Percentiles rank a stretch among this genome's conserved stretches.
phyloP scores from a whole-genome alignment of 176 grass and related monocot species.

The Carex scoparia region DNA sequence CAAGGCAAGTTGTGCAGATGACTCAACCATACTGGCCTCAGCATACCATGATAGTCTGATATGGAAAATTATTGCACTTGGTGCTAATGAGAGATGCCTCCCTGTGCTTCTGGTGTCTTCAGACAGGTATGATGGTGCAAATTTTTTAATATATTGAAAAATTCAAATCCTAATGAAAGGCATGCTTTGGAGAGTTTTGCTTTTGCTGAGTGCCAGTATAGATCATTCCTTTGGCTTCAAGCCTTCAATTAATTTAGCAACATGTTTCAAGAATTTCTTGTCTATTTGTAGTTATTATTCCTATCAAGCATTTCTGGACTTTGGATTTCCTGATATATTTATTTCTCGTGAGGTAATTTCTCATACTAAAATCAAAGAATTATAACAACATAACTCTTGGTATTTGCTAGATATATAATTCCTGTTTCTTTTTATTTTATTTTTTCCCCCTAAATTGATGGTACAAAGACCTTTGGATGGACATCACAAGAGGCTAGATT shows the following conservation, averaged over 20 bases:
- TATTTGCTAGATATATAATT: conserved; percentile 11
- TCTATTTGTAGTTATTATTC: conserved; percentile 77
- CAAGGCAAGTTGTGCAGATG: conserved; percentile 51
- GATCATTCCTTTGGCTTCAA: not conserved
- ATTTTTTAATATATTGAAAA: not conserved
- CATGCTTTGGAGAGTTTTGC: not conserved
- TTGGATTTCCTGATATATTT: conserved; percentile 92
- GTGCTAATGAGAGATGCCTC: conserved; percentile 76
- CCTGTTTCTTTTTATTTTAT: not conserved
- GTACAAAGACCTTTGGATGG: conserved; percentile 81
- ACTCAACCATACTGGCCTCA: conserved; percentile 52
- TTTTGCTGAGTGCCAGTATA: not conserved
- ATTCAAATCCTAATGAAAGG: not conserved
- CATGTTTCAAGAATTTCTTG: not conserved
- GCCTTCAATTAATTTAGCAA: not conserved
- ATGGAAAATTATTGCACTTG: conserved; percentile 77
- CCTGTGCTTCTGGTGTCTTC: conserved; percentile 79
- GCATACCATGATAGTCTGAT: conserved; percentile 92
- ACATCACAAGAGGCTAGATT: conserved; percentile 75
- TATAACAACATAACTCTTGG: not conserved
- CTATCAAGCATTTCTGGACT: conserved; percentile 83
- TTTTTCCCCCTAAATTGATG: conserved; percentile 9
- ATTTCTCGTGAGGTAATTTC: conserved; percentile 94
- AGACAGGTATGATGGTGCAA: conserved; percentile 52
- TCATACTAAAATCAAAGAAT: not conserved